Evolutionary conservation across 2,329 filamentous ascomycete genomes (phyloP).

Genomic region (Fonsecaea monophora): DNA sequence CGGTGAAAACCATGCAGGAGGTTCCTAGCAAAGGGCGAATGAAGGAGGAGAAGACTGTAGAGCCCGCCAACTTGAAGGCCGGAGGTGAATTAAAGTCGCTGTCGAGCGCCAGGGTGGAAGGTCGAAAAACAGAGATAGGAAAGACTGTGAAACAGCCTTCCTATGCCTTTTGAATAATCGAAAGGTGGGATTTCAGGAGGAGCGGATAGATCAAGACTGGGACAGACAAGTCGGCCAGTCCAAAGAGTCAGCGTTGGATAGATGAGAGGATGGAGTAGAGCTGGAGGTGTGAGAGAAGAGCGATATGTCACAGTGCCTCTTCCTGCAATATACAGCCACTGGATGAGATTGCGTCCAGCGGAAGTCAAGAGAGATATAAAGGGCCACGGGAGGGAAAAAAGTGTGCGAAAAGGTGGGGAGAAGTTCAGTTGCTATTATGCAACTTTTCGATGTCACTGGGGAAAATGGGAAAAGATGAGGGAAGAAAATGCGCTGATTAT

Average conservation of each 20-base stretch:
- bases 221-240: background rate
- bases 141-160: constrained; percentile 40
- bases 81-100: constrained; percentile 47
- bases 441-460: constrained; percentile 13
- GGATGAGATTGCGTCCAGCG: background rate
- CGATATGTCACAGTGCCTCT: constrained; percentile 2
- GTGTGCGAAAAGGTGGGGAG: constrained; percentile 9
- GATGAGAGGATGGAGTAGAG: background rate
- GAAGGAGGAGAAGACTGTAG: constrained; percentile 74
- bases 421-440: constrained; percentile 11
- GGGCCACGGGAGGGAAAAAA: background rate
- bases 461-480: constrained; percentile 2
- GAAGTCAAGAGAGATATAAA: background rate
- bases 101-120: constrained; percentile 51
- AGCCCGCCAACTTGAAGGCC: constrained; percentile 93
- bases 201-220: background rate
- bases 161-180: constrained; percentile 23
- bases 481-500: constrained; percentile 2
- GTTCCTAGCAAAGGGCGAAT: constrained; percentile 90
- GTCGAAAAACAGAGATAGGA: constrained; percentile 35
- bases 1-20: constrained; percentile 90
- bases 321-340: constrained; percentile 7
- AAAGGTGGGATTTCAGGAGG: background rate
- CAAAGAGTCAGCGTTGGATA: background rate
- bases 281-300: background rate